phyloP scores from a whole-genome alignment of 345 rosid genomes.

The Durio zibethinus region DNA sequence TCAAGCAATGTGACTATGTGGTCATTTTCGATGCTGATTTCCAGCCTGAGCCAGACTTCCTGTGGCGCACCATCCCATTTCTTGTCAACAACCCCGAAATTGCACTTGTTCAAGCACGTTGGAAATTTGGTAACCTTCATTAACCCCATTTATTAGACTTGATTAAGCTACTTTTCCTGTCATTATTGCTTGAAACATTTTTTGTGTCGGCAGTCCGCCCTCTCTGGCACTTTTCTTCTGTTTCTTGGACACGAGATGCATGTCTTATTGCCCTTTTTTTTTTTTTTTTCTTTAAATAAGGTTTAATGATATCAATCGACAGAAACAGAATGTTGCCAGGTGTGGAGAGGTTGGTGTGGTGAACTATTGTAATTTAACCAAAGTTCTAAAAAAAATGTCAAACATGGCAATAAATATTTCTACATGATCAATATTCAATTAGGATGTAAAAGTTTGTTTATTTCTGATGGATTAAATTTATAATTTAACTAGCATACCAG shows the following conservation, averaged over 20 bases:
- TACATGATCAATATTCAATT: background rate
- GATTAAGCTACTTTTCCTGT: background rate
- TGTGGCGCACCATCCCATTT: conserved; percentile 2
- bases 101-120: conserved; percentile 84
- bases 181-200: background rate
- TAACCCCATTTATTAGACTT: background rate
- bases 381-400: background rate
- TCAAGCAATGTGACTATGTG: conserved; percentile 63
- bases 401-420: background rate
- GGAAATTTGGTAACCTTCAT: conserved; percentile 69
- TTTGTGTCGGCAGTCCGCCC: background rate
- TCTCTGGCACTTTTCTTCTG: background rate
- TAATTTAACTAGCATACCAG: background rate
- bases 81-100: conserved; percentile 47
- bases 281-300: conserved; percentile 2
- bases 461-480: background rate
- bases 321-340: background rate
- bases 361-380: background rate
- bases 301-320: background rate
- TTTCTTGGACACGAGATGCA: background rate
- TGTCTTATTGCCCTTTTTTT: background rate
- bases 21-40: conserved; percentile 88
- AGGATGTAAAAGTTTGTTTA: background rate
- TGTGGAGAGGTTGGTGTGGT: background rate
- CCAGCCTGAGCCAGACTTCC: conserved; percentile 11